Evolutionary conservation across 495 filamentous ascomycete species (phyloP), one percentile per base, ranked within the genome.

Genomic region (Darksidea phi): DNA sequence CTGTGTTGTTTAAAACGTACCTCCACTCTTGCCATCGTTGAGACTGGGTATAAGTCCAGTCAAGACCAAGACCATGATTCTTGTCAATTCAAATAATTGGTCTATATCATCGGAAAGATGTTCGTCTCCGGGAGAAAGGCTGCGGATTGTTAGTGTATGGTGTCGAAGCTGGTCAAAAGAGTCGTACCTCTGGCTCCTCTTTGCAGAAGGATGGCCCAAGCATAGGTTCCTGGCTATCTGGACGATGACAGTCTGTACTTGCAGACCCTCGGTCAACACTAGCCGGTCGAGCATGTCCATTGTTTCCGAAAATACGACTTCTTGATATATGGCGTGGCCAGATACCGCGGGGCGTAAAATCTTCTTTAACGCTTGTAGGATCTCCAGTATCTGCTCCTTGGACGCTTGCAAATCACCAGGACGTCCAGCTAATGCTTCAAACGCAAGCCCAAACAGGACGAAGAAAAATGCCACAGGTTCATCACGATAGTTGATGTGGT

Each of bases 391-490:
- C 69, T 96, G 90, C 51, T 90, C 86, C 63, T 87, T 83, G 0
- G 84, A 84, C 4, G 84, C 82, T 28, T 90, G 77, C 0, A 83
- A 83, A 64, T 90, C 88, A 45, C 84, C 86, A 46, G 86, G 84
- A 56, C 90, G 85, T 6, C 87, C 88, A 15, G 90, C 92, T 42
- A 99, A 81, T 24, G 95, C 92, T 73, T 99, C 94, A 64, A 97
- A 96, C 0, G 91, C 91, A 57, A 99, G 86, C 23, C 94, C 94
- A 68, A 97, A 99, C 0, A 99, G 80, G 10, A 99, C 91, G 67
- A 99, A 99, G 75, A 99, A 99, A 79, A 99, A 99, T 0, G 94
- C 94, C 15, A 97, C 91, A 0, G 94, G 94, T 70, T 99, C 95
- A 70, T 97, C 93, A 18, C 94, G 90, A 69, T 97, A 97, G 69